These are phyloP conservation scores for Alternaria conjuncta DNA, from an alignment of 2,329 filamentous ascomycete genomes.

Conservation along the genomic window DNA sequence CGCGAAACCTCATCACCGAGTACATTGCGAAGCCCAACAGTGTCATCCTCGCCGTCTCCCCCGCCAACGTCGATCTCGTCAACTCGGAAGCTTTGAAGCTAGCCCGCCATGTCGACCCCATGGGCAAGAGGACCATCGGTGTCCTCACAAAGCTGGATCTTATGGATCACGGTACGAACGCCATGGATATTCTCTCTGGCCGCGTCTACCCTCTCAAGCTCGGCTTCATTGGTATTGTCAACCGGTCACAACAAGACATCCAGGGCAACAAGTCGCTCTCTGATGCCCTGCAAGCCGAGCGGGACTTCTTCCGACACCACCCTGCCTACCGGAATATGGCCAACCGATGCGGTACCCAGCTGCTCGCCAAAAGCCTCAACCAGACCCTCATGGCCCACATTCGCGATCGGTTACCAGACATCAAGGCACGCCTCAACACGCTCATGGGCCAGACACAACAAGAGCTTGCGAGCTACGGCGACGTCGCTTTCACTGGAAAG, in stretches of 20 bases:
- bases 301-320: conserved; percentile 96
- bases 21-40: conserved; percentile 99
- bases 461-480: conserved; percentile 95
- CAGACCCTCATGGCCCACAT: conserved; percentile 96
- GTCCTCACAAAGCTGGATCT: conserved; percentile 96
- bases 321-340: conserved; percentile 97
- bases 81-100: conserved; percentile 98
- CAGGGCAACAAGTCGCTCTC: conserved; percentile 93
- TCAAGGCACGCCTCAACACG: conserved; percentile 96
- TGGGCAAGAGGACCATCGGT: conserved; percentile 93
- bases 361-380: conserved; percentile 92
- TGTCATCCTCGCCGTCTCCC: conserved; percentile 94
- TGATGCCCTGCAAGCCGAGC: conserved; percentile 86
- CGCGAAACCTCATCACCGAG: conserved; percentile 92
- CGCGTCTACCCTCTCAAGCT: conserved; percentile 96
- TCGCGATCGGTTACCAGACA: conserved; percentile 92
- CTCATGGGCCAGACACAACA: conserved; percentile 99
- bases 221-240: conserved; percentile 97
- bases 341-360: conserved; percentile 89
- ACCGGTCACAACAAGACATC: conserved; percentile 97
- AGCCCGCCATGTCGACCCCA: conserved; percentile 92
- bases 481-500: conserved; percentile 96
- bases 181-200: conserved; percentile 95
- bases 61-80: conserved; percentile 96
- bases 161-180: conserved; percentile 99